Evolutionary conservation across 495 filamentous ascomycete genomes (phyloP).

Genomic region (Talaromyces liani): DNA sequence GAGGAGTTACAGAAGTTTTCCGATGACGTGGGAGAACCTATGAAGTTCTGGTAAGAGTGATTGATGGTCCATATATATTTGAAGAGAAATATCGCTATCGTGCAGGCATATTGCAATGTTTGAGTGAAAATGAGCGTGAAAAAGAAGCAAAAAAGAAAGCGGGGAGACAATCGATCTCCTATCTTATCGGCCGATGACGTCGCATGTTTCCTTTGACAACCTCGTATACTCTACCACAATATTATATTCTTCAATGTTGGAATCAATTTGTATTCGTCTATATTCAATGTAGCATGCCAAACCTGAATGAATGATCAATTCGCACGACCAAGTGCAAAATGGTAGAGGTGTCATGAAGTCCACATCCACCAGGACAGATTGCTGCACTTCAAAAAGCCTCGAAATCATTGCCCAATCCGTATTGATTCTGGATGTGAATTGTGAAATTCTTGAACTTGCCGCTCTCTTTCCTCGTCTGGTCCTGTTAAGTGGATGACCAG

Average conservation of each 20-base stretch:
- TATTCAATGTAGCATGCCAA: neutral
- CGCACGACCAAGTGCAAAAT: neutral
- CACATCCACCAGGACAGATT: neutral
- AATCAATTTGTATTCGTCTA: neutral
- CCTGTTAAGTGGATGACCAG: neutral
- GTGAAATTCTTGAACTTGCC: neutral
- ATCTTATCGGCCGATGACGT: neutral
- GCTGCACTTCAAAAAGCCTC: neutral
- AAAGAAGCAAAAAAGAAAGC: neutral
- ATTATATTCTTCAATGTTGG: neutral
- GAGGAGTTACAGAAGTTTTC: neutral
- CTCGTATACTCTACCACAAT: neutral
- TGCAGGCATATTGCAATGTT: neutral
- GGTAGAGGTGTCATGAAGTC: neutral
- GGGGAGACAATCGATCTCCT: neutral
- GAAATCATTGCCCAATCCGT: neutral
- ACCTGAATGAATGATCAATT: neutral
- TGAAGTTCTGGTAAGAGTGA: neutral
- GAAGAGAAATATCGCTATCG: neutral
- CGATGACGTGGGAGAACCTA: neutral
- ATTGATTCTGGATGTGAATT: too few species aligned
- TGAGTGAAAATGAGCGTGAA: neutral
- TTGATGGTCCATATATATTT: neutral
- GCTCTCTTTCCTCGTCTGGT: neutral
- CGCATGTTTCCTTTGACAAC: neutral